A percentile compares a stretch with the other conserved stretches of the same genome.
phyloP scores from a whole-genome alignment of 495 filamentous ascomycete genomes.

The Clohesyomyces aquaticus region DNA sequence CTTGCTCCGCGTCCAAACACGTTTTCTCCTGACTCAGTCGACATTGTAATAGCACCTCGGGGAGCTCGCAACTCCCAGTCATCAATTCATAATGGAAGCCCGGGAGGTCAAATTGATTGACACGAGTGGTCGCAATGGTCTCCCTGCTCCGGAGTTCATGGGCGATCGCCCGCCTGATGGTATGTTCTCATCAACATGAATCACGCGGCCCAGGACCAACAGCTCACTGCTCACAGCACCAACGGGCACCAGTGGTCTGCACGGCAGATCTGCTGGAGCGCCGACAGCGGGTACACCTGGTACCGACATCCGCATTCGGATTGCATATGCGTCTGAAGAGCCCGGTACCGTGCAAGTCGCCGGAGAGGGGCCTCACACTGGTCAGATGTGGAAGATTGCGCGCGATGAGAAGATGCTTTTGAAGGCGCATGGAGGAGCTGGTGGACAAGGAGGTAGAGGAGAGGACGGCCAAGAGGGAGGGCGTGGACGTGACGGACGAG shows the following conservation, averaged over 20 bases:
- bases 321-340: slow-evolving; percentile 27
- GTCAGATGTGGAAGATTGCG: slow-evolving; percentile 42
- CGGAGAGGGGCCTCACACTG: slow-evolving; percentile 33
- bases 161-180: slow-evolving; percentile 2
- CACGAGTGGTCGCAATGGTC: slow-evolving; percentile 16
- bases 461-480: slow-evolving; percentile 45
- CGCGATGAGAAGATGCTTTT: slow-evolving; percentile 39
- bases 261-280: slow-evolving; percentile 17
- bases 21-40: too few relatives aligned
- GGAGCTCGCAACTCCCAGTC: too few relatives aligned
- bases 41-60: not conserved
- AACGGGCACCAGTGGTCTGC: not conserved
- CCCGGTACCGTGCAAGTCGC: slow-evolving; percentile 24
- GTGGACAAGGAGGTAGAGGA: slow-evolving; percentile 48
- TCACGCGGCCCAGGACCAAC: not conserved
- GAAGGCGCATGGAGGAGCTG: slow-evolving; percentile 45
- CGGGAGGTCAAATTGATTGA: slow-evolving; percentile 14
- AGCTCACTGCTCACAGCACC: slow-evolving; percentile 10
- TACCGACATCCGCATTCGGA: slow-evolving; percentile 22
- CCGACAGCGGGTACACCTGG: slow-evolving; percentile 18
- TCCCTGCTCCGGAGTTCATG: slow-evolving; percentile 14
- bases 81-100: slow-evolving; percentile 9
- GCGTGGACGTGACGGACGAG: slow-evolving; percentile 39
- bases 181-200: not conserved
- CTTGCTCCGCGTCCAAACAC: too few relatives aligned